Base-by-base conservation (phyloP, 495 filamentous ascomycete genomes). In the Bacidia rubella region DNA sequence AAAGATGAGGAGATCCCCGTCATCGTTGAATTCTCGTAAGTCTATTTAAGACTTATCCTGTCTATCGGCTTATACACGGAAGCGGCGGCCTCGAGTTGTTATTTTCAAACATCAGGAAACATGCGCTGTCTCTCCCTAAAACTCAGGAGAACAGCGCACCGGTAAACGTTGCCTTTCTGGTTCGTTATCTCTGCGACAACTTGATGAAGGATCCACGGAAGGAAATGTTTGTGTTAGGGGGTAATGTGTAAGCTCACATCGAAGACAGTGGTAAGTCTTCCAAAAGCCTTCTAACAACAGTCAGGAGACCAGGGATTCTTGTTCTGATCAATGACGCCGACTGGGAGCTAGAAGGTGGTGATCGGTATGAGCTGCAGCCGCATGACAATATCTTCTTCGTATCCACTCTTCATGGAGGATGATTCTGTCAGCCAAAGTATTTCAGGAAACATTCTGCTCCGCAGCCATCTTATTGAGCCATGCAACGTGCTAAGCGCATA, bases 251-350 rank as follows among this genome's bases (percentile, higher is more conserved):
- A 51, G 52, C 12, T 19, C 2, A 35, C 19, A 23, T 29, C 22
- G 20, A 55, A 26, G 15, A 26, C 0, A 46, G 39, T 12, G 11
- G 17, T n/a, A n/a, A n/a, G n/a, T n/a, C n/a, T n/a, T n/a, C n/a
- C n/a, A n/a, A n/a, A n/a, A n/a, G n/a, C 40, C 11, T 4, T 15
- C 21, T 57, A 59, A 45, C 51, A 39, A 32, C 3, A 53, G 41
- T 45, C 58, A 97, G 92, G 27, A 87, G 93, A 46, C 90, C 92
- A 4, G 92, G 92, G n/a, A 94, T 97, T 60, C 78, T 99, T 45
- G 93, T 96, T 15, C 71, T 99, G 53, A 90, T 99, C 66, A 99
- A 99, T 64, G 90, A 99, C 59, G 83, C 86, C 40, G 92, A 99
- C 63, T 99, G 92, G 92, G 90, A 96, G 68, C 78, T 99, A 12